Evolutionary conservation across 768 basidiomycete genomes (phyloP).

Genomic region (Russula emetica): DNA sequence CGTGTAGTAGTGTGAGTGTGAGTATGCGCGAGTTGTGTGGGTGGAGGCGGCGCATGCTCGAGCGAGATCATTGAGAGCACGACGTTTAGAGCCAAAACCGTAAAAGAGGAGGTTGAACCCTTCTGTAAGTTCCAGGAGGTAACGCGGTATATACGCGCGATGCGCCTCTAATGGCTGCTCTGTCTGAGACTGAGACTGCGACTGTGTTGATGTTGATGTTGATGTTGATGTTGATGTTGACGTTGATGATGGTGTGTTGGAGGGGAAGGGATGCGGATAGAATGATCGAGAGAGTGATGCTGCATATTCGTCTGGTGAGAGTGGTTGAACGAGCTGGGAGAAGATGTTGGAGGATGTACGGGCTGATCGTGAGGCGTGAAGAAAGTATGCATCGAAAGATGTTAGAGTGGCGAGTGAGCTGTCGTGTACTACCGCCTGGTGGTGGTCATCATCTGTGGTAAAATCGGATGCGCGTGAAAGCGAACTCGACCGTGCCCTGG

Average conservation of each 20-base stretch:
- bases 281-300: constrained; percentile 33
- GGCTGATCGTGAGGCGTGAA: constrained; percentile 52
- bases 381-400: constrained; percentile 85
- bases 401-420: constrained; percentile 67
- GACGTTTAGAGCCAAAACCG: constrained; percentile 85
- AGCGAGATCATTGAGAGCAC: constrained; percentile 71
- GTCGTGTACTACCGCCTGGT: constrained; percentile 1
- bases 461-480: constrained; percentile 29
- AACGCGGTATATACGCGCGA: constrained; percentile 50
- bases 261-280: constrained; percentile 33
- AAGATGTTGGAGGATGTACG: constrained; percentile 79
- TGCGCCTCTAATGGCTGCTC: constrained; percentile 31
- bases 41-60: constrained; percentile 43
- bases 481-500: constrained; percentile 12
- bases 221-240: background rate
- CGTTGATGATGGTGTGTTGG: background rate
- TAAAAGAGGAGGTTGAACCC: constrained; percentile 89
- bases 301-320: constrained; percentile 60
- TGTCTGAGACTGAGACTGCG: constrained; percentile 31
- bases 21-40: constrained; percentile 32
- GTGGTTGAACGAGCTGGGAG: constrained; percentile 65
- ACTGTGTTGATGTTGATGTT: background rate
- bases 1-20: constrained; percentile 37
- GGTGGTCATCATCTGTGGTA: constrained; percentile 30
- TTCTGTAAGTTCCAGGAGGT: constrained; percentile 64